phyloP scores from a whole-genome alignment of 345 rosid genomes.

The Lumnitzera littorea region DNA sequence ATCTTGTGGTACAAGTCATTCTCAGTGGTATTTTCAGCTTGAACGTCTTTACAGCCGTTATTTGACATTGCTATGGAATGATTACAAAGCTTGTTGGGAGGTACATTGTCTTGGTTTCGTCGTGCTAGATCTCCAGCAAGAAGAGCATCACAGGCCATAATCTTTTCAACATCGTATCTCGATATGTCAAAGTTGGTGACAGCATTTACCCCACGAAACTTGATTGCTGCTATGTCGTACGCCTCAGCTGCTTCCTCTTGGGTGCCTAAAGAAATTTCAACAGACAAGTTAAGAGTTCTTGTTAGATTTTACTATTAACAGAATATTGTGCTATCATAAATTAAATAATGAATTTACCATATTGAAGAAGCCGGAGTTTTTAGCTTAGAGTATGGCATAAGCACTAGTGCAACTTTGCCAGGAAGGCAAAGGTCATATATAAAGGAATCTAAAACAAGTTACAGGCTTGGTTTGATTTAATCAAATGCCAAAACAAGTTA shows the following conservation, averaged over 20 bases:
- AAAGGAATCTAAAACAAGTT: no score
- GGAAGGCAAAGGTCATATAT: no score
- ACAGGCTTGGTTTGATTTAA: no score
- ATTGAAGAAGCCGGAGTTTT: no score
- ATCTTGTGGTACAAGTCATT: no score
- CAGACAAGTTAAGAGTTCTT: not conserved
- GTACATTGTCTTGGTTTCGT: conserved; percentile 31
- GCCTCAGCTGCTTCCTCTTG: conserved; percentile 90
- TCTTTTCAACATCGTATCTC: conserved; percentile 59
- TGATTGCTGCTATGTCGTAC: conserved; percentile 68
- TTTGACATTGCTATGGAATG: conserved; percentile 21
- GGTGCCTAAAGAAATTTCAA: conserved; percentile 33
- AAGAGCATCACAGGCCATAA: conserved; percentile 51
- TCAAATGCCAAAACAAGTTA: no score
- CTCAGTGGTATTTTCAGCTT: no score
- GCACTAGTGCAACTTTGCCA: no score
- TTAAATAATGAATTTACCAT: no score
- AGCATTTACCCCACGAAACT: conserved; percentile 66
- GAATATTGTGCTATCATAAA: not conserved
- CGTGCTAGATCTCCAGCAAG: conserved; percentile 58
- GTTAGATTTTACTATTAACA: not conserved
- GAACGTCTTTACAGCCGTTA: not conserved
- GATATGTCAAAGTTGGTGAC: conserved; percentile 70
- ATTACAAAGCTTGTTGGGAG: conserved; percentile 9
- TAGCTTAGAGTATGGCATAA: no score